Evolutionary conservation across 1,284 basidiomycete species (phyloP).

Genomic region (Trametes pubescens): DNA sequence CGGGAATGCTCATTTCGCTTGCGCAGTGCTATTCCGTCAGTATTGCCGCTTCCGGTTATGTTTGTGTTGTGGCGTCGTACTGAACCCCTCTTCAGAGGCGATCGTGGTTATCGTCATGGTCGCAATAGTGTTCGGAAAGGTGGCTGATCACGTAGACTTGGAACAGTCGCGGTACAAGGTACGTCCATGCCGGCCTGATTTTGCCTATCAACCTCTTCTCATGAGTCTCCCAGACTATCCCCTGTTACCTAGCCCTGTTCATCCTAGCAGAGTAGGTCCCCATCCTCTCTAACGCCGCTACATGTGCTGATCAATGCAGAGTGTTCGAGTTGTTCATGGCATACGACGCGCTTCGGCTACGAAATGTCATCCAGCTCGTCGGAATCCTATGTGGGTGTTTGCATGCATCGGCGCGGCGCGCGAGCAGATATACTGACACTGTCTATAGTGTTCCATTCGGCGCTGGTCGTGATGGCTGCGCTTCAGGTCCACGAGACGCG

Average conservation of each 20-base stretch:
- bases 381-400: slow-evolving; percentile 69
- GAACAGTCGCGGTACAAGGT: slow-evolving; percentile 60
- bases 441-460: slow-evolving; percentile 71
- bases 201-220: slow-evolving; percentile 1
- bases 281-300: neutral
- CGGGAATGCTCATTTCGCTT: slow-evolving; percentile 7
- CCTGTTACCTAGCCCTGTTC: slow-evolving; percentile 84
- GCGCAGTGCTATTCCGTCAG: slow-evolving; percentile 43
- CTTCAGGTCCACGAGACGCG: slow-evolving; percentile 79
- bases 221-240: slow-evolving; percentile 67
- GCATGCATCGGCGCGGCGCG: neutral
- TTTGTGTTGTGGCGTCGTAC: slow-evolving; percentile 11
- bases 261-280: slow-evolving; percentile 75
- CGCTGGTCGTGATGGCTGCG: slow-evolving; percentile 74
- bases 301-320: slow-evolving; percentile 47
- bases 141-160: slow-evolving; percentile 60
- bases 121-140: slow-evolving; percentile 56
- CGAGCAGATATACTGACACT: neutral
- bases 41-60: slow-evolving; percentile 8
- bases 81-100: slow-evolving; percentile 50
- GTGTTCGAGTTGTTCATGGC: slow-evolving; percentile 78
- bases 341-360: slow-evolving; percentile 74
- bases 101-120: slow-evolving; percentile 57
- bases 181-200: slow-evolving; percentile 10
- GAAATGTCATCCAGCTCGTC: slow-evolving; percentile 80